Percentiles rank a stretch among this genome's conserved stretches.
Conservation (phyloP, 164 flowering plant genomes). For the Paratinospora sagittata region DNA sequence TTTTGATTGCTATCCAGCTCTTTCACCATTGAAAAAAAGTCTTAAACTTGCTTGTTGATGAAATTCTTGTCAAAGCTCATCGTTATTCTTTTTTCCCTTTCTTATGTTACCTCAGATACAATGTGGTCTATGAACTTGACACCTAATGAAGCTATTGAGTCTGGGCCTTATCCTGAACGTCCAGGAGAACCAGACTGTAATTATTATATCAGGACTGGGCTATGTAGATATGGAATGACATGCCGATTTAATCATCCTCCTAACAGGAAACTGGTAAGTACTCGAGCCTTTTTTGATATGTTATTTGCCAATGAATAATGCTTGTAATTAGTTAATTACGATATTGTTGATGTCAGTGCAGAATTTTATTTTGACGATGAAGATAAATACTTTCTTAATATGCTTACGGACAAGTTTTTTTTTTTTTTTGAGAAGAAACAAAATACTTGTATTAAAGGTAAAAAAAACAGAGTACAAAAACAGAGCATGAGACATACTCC, state of each 20-base stretch:
- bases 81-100: neutral
- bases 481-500: no score
- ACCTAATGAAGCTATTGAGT: no score
- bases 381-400: neutral
- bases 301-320: neutral
- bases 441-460: neutral
- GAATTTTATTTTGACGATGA: neutral
- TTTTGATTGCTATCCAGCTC: neutral
- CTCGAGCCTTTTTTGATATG: neutral
- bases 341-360: neutral
- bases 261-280: constrained; percentile 76
- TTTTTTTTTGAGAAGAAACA: no score
- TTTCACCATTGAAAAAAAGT: neutral
- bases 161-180: no score
- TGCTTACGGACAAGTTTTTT: no score
- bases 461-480: no score
- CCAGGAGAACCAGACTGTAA: no score
- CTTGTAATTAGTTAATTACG: neutral
- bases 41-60: neutral
- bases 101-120: constrained; percentile 46
- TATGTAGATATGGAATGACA: no score
- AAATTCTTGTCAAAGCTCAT: neutral
- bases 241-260: no score
- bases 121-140: no score
- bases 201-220: no score